Evolutionary conservation across 495 filamentous ascomycete genomes (phyloP), one percentile per base, ranked within the genome.

Genomic region (Aspergillus heteromorphus): DNA sequence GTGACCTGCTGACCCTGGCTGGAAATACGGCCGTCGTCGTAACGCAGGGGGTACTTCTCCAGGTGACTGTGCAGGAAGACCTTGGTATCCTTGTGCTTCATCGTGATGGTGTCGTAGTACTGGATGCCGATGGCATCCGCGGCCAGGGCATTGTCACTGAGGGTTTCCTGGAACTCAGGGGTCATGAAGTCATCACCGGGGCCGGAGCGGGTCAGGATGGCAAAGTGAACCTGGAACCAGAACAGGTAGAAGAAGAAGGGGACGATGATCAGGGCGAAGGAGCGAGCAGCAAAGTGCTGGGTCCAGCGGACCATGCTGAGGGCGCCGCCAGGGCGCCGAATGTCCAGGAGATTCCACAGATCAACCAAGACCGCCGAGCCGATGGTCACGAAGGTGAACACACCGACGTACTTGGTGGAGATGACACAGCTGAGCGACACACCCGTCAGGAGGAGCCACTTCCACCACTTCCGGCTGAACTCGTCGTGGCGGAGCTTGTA

Each of bases 141-240:
- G 49, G 88, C 84, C 88, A 98, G 89, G 51, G 87, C 74, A 65
- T 97, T 98, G 73, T 98, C 92, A 59, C 87, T 88, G 49, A 98
- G 74, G 6, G 95, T 97, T 73, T 95, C 92, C 72, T 98, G 93
- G 74, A 98, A 98, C 59, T 92, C 91, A 2, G 93, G 93, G 11
- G 86, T 89, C 93, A 98, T 98, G 75, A 98, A 98, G 55, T 98
- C 93, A 64, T 98, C 95, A 38, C 93, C 93, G 41, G 93, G 93
- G 27, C 93, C 93, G 31, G 92, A 97, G 47, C 86, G 81, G 38
- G 76, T 87, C 49, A 98, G 78, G 62, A 98, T 88, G 20, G 90
- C 79, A 67, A 98, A 97, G 72, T 98, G 93, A 27, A 97, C 91
- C 77, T 97, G 93, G 84, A 98, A 98, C 95, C 95, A 98, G 79